These are phyloP conservation scores for Phellinidium pouzarii DNA, from an alignment of 1,284 basidiomycete genomes.

Conservation along the genomic window DNA sequence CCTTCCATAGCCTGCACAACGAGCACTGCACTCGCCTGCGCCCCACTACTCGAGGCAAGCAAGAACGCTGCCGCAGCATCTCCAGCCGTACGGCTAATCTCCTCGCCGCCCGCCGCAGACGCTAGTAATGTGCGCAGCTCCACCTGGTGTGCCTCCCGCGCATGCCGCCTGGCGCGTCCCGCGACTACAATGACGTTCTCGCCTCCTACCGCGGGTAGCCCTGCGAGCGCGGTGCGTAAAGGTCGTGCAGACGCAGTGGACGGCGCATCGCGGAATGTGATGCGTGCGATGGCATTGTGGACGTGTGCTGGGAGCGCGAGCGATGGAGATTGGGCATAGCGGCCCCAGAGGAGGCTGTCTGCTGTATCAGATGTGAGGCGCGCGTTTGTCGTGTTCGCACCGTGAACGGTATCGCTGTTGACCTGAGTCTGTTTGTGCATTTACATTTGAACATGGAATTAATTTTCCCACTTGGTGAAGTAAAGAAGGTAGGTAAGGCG, in stretches of 20 bases:
- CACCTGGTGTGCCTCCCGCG: conserved; percentile 42
- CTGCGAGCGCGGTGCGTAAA: conserved; percentile 44
- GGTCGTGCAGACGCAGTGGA: conserved; percentile 37
- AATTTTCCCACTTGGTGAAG: conserved; percentile 26
- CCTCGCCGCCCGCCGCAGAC: conserved; percentile 40
- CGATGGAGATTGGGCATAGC: conserved; percentile 33
- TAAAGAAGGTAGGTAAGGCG: neutral
- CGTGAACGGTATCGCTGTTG: conserved; percentile 57
- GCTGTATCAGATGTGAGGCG: conserved; percentile 67
- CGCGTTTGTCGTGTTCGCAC: conserved; percentile 50
- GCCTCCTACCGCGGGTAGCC: conserved; percentile 7
- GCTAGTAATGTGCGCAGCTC: conserved; percentile 57
- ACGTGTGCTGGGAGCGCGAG: conserved; percentile 27
- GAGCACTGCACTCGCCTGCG: conserved; percentile 32
- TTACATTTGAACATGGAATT: neutral
- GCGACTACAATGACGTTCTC: conserved; percentile 49
- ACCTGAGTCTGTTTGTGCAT: neutral
- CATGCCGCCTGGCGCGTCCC: conserved; percentile 72
- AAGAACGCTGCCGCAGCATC: conserved; percentile 67
- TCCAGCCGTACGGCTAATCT: conserved; percentile 70
- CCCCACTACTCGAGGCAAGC: conserved; percentile 29
- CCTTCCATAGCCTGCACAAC: conserved; percentile 47
- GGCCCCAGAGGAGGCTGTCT: conserved; percentile 63
- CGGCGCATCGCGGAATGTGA: conserved; percentile 43
- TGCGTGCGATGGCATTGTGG: conserved; percentile 42